Evolutionary conservation across 352 stramenopile genomes (phyloP).

Genomic region (Phytophthora macrochlamydospora): DNA sequence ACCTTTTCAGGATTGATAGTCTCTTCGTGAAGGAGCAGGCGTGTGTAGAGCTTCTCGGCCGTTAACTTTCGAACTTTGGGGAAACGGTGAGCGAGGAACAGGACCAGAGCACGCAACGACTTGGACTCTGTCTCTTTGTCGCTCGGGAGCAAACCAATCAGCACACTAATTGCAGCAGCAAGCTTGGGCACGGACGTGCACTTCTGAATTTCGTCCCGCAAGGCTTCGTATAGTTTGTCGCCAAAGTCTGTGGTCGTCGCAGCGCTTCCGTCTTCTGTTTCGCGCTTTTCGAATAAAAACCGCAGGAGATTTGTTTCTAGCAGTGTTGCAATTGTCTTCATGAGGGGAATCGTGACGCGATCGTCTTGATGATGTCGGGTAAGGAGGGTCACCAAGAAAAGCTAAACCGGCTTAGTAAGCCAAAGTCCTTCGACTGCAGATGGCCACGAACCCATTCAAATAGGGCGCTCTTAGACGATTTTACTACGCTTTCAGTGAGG

Average conservation of each 20-base stretch:
- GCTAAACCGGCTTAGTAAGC: conserved; percentile 63
- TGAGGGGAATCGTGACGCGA: conserved; percentile 83
- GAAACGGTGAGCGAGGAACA: conserved; percentile 87
- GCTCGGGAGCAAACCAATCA: conserved; percentile 76
- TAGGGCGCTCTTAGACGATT: conserved; percentile 67
- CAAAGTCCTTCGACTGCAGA: conserved; percentile 63
- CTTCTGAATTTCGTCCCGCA: conserved; percentile 76
- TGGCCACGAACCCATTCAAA: conserved; percentile 69
- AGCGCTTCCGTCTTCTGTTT: conserved; percentile 26
- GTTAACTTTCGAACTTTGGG: conserved; percentile 85
- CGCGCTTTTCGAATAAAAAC: conserved; percentile 59
- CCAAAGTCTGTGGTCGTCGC: conserved; percentile 53
- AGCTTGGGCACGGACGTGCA: conserved; percentile 71
- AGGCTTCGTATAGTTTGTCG: conserved; percentile 54
- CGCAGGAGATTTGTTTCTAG: conserved; percentile 63
- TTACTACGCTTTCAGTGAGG: conserved; percentile 94
- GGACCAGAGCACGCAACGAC: conserved; percentile 65
- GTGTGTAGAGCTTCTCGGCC: conserved; percentile 85
- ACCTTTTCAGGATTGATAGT: conserved; percentile 72
- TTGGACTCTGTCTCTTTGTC: conserved; percentile 58
- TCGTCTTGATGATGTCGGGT: conserved; percentile 67
- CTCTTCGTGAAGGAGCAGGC: conserved; percentile 77
- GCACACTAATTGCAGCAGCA: conserved; percentile 63
- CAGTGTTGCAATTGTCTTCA: conserved; percentile 87
- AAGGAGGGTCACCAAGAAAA: conserved; percentile 76